A percentile compares a stretch with the other conserved stretches of the same genome.
phyloP scores from a whole-genome alignment of 2,329 filamentous ascomycete genomes.

The Calonectria pteridis region DNA sequence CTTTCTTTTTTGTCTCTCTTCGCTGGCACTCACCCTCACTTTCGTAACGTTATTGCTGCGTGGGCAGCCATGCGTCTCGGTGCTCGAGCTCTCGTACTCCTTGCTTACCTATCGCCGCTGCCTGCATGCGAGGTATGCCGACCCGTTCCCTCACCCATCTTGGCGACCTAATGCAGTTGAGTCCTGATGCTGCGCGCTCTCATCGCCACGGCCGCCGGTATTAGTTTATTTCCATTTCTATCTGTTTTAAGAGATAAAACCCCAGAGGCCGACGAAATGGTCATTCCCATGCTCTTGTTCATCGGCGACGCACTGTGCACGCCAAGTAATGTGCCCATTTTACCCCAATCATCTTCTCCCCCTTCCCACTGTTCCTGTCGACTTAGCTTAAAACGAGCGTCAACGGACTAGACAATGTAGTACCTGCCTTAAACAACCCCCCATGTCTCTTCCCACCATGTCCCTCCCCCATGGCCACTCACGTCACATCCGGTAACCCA shows the following conservation, averaged over 20 bases:
- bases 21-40: constrained; percentile 22
- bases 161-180: background rate
- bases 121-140: background rate
- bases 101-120: background rate
- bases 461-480: constrained; percentile 4
- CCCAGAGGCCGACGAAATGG: background rate
- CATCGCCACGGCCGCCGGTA: background rate
- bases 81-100: constrained; percentile 4
- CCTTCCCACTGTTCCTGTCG: constrained; percentile 3
- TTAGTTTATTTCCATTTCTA: background rate
- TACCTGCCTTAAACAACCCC: constrained; percentile 16
- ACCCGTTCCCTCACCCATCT: background rate
- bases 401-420: background rate
- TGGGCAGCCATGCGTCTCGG: background rate
- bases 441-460: constrained; percentile 6
- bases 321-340: background rate
- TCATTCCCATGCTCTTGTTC: background rate
- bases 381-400: background rate
- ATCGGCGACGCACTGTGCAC: background rate
- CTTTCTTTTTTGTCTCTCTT: constrained; percentile 17
- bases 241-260: background rate
- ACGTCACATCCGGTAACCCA: constrained; percentile 16
- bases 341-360: background rate
- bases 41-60: constrained; percentile 10
- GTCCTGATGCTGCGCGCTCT: background rate